Conservation (phyloP, 2,329 filamentous ascomycete species). For the Polytolypa hystricis region DNA sequence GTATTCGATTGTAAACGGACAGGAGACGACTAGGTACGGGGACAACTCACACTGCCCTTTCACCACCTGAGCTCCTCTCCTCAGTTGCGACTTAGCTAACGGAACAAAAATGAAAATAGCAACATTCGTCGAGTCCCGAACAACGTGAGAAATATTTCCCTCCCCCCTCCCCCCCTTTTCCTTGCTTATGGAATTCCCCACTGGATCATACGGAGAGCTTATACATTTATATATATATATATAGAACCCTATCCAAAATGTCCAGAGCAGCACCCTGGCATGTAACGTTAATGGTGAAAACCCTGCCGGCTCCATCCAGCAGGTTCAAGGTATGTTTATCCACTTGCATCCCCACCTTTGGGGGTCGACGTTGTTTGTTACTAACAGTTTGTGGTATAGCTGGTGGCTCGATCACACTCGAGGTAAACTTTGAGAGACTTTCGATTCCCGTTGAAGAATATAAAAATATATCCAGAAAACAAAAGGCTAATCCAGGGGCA, state of each 20-base stretch:
- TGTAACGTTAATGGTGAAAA: conserved; percentile 11
- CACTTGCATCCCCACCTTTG: conserved; percentile 5
- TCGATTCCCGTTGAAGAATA: not conserved
- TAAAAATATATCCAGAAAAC: too few species aligned
- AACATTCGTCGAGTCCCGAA: not conserved
- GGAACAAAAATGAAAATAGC: too few species aligned
- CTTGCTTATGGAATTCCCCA: too few species aligned
- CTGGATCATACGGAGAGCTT: too few species aligned
- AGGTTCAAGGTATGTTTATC: conserved; percentile 8
- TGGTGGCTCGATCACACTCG: conserved; percentile 1
- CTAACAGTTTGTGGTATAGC: conserved; percentile 1
- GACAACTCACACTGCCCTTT: not conserved
- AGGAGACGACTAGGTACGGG: not conserved
- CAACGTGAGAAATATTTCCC: not conserved
- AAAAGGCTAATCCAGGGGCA: not conserved
- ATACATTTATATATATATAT: not conserved
- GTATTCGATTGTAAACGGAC: not conserved
- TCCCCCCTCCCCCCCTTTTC: not conserved
- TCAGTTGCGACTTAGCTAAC: too few species aligned
- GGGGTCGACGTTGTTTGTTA: conserved; percentile 5
- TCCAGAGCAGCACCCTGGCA: conserved; percentile 7
- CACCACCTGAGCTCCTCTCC: not conserved
- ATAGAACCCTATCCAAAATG: conserved; percentile 9
- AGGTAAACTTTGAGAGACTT: not conserved
- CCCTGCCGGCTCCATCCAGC: conserved; percentile 6